Base-by-base conservation (phyloP, 202 grass and related monocot genomes). In the Dendrocalamus latiflorus region DNA sequence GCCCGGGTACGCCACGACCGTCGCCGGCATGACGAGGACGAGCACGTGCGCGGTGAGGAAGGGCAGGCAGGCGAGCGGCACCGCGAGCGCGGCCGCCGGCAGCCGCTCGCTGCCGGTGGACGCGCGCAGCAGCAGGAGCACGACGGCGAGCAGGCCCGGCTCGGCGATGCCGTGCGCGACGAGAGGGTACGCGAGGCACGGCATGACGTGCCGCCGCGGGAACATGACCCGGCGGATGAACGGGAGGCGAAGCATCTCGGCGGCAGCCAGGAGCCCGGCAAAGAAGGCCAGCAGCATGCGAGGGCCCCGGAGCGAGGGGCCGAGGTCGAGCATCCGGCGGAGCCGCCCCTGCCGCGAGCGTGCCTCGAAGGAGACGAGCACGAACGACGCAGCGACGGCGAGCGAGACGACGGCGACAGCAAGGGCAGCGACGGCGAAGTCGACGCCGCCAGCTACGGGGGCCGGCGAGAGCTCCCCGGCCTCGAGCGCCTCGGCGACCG, bases 211-310 rank as follows among this genome's bases (percentile, higher is more conserved):
- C 34, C 65, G 83, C 20, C 20, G 20, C 9, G 74, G 74, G 53
- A 48, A 34, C 37, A 71, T 2, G 73, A 33, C 43, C 1, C 47
- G 11, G 13, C 70, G 50, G 77, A 86, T 2, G 85, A 76, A 75
- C 6, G 85, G 77, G 38, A 86, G 68, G 20, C 84, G 84, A 50
- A 81, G n/a, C n/a, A n/a, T n/a, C n/a, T n/a, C n/a, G n/a, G n/a
- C n/a, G n/a, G n/a, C n/a, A n/a, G n/a, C n/a, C n/a, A n/a, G n/a
- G n/a, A n/a, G n/a, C n/a, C n/a, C n/a, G n/a, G n/a, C n/a, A n/a
- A n/a, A n/a, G 26, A 28, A 28, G 26, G 26, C 26, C 26, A n/a
- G 26, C 26, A 1, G 1, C 1, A 28, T 28, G 26, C 26, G 26
- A 28, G 26, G 26, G 1, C 26, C 26, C 26, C 26, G 26, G 26